Evolutionary conservation across 208 protist species (phyloP).

Genomic region (Leishmania martiniquensis): DNA sequence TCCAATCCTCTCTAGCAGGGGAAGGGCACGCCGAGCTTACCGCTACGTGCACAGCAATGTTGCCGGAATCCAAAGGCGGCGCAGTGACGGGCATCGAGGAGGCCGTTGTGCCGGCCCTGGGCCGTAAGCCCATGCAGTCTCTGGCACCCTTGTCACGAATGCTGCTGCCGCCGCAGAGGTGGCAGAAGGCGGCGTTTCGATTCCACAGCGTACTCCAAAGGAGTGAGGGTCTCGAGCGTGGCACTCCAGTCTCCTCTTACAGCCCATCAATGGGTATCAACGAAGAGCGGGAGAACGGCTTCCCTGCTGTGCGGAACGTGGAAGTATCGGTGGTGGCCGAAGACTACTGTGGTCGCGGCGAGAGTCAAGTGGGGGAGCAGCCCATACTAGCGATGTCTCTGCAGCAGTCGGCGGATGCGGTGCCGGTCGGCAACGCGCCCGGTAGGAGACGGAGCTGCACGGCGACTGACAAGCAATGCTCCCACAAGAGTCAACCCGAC

Average conservation of each 20-base stretch:
- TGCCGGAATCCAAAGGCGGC: not conserved
- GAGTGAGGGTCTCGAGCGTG: not conserved
- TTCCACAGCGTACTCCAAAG: slow-evolving; percentile 4
- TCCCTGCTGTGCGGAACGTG: not conserved
- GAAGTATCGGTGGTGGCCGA: not conserved
- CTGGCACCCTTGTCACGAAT: not conserved
- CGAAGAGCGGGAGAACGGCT: not conserved
- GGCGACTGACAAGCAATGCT: not conserved
- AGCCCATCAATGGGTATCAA: not conserved
- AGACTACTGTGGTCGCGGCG: not conserved
- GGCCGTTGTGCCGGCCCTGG: not conserved
- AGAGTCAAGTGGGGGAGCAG: not conserved
- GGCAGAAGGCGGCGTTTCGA: not conserved
- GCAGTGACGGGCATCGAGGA: not conserved
- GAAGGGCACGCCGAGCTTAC: not conserved
- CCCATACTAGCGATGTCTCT: not conserved
- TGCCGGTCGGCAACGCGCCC: not conserved
- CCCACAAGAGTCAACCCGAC: not conserved
- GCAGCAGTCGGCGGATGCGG: not conserved
- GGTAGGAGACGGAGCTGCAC: not conserved
- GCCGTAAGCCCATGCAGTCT: not conserved
- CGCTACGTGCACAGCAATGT: not conserved
- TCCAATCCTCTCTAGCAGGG: not conserved
- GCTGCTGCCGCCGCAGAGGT: not conserved
- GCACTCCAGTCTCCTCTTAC: not conserved